Percentiles rank a stretch among this genome's conserved stretches.
Conservation (phyloP, 2,329 filamentous ascomycete species). For the Aspergillus arachidicola region DNA sequence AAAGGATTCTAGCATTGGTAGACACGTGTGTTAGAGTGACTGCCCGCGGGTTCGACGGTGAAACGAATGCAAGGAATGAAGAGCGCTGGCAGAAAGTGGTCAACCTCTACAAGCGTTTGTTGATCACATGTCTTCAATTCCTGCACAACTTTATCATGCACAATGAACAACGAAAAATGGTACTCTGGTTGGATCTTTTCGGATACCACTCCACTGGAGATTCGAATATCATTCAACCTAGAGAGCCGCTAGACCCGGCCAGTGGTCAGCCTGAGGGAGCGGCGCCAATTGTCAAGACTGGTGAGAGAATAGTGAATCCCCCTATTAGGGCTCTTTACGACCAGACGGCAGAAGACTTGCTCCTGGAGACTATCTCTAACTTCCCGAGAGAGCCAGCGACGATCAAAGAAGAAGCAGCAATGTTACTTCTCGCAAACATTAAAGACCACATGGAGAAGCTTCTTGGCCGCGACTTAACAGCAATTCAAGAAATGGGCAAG, state of each 20-base stretch:
- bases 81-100: constrained; percentile 68
- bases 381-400: constrained; percentile 47
- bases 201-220: constrained; percentile 56
- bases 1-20: constrained; percentile 62
- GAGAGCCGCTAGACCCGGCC: constrained; percentile 43
- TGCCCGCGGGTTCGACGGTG: constrained; percentile 65
- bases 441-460: constrained; percentile 53
- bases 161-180: constrained; percentile 66
- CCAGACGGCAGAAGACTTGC: constrained; percentile 46
- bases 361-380: constrained; percentile 48
- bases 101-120: constrained; percentile 65
- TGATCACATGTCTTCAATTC: constrained; percentile 68
- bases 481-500: constrained; percentile 50
- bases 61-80: constrained; percentile 63
- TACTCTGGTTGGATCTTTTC: constrained; percentile 67
- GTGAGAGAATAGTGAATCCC: constrained; percentile 46
- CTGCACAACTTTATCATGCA: constrained; percentile 67
- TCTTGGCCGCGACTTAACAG: constrained; percentile 45
- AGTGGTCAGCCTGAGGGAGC: constrained; percentile 40
- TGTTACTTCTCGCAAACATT: constrained; percentile 51
- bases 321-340: constrained; percentile 46
- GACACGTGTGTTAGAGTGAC: constrained; percentile 67
- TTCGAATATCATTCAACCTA: constrained; percentile 48
- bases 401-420: constrained; percentile 51
- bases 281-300: constrained; percentile 46